Evolutionary conservation across 352 stramenopile species (phyloP), one percentile per base, ranked within the genome.

Genomic region (Peronospora belbahrii): DNA sequence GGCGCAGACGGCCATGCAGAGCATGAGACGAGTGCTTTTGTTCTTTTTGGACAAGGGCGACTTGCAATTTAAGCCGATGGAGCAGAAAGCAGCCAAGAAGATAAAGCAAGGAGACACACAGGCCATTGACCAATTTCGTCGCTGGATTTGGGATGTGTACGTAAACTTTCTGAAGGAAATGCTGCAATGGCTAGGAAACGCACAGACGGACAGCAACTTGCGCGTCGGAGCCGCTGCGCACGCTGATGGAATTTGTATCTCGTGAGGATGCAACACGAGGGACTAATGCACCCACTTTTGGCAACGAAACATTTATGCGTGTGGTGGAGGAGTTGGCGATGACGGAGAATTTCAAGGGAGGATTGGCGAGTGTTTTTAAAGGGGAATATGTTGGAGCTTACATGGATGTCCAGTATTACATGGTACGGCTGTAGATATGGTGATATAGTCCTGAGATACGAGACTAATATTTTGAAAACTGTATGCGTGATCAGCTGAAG

Each of bases 331-430:
- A 88, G 46, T 54, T 94, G 22, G 69, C 62, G 48, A 65, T 57
- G 17, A 74, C 67, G 22, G 63, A 72, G 3, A 85, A 88, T 53
- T 65, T 91, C 27, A 91, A 91, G 55, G 76, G 81, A 32, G 80
- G 92, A 35, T 50, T 94, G 39, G 62, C 74, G 25, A 88, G 69
- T 33, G 80, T 91, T 43, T 86, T 95, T 45, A 85, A 92, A 52
- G 83, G 84, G 36, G 84, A 95, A 53, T 95, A 74, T 42, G 67
- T 95, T 20, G 62, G 48, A 22, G 79, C 84, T 1, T 94, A 92
- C 65, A 63, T 72, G 22, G 84, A 95, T 47, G 80, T 94, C 20
- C 82, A 92, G 62, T 91, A 92, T 58, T 92, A 87, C 52, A 90
- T 88, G 77, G 67, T 85, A 59, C 27, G 42, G 23, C 19, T 28